Conservation (phyloP, 768 basidiomycete genomes). For the Auriscalpium microsporum region DNA sequence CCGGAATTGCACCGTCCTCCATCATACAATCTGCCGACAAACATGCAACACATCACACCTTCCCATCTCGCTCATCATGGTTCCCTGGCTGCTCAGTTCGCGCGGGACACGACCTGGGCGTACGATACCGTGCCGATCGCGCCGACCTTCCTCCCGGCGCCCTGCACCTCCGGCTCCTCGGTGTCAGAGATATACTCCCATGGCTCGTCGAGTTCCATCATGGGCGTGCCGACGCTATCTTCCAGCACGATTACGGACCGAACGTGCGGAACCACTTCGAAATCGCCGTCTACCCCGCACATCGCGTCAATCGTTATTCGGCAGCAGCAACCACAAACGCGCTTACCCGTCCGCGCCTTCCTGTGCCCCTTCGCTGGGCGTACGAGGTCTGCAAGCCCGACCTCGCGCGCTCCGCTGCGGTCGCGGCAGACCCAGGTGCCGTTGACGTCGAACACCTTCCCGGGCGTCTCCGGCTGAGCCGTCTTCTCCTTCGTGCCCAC, state of each 20-base stretch:
- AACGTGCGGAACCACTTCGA: constrained; percentile 46
- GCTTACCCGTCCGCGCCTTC: constrained; percentile 35
- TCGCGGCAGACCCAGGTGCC: background rate
- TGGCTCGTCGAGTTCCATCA: constrained; percentile 41
- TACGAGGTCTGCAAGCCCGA: constrained; percentile 16
- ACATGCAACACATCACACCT: too few relatives aligned
- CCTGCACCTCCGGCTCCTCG: constrained; percentile 18
- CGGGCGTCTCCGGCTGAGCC: constrained; percentile 24
- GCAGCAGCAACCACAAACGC: constrained; percentile 21
- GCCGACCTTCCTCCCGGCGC: constrained; percentile 3
- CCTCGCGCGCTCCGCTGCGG: constrained; percentile 14
- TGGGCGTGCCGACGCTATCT: constrained; percentile 27
- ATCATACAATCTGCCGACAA: too few relatives aligned
- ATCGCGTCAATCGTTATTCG: background rate
- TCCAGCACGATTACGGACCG: constrained; percentile 53
- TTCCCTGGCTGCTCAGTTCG: constrained; percentile 7
- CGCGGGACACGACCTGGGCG: constrained; percentile 27
- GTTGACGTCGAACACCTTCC: constrained; percentile 21
- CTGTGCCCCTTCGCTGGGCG: constrained; percentile 21
- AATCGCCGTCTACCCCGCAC: constrained; percentile 35
- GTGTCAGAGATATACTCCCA: constrained; percentile 50
- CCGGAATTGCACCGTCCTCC: too few relatives aligned
- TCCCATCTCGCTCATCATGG: too few relatives aligned
- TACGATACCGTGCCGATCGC: constrained; percentile 29
- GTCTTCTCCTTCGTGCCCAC: background rate